Evolutionary conservation across 768 basidiomycete genomes (phyloP).

Genomic region (Amanita pallidorosea): DNA sequence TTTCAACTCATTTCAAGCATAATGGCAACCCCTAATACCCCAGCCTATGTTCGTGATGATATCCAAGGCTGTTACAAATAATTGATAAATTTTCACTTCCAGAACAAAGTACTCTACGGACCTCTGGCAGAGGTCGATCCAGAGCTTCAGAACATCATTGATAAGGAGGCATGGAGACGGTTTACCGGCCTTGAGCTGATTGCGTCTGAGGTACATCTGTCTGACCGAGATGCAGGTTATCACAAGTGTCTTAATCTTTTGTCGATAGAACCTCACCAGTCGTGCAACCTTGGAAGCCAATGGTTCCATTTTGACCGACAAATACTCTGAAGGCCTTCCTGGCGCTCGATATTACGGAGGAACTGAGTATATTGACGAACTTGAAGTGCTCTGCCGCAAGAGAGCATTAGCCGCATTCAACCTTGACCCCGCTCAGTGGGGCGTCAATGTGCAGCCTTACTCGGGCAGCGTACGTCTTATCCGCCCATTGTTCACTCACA

Average conservation of each 20-base stretch:
- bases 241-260: not conserved
- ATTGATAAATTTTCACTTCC: constrained; percentile 5
- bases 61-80: constrained; percentile 1
- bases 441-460: constrained; percentile 99
- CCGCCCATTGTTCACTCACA: not conserved
- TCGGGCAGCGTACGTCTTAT: constrained; percentile 68
- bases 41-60: constrained; percentile 42
- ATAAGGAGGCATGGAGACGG: constrained; percentile 98
- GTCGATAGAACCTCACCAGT: constrained; percentile 83
- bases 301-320: constrained; percentile 97
- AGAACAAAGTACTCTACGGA: constrained; percentile 91
- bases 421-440: constrained; percentile 89
- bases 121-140: constrained; percentile 89
- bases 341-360: constrained; percentile 94
- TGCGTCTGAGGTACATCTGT: constrained; percentile 77
- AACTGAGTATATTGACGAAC: constrained; percentile 96
- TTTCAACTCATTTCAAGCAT: constrained; percentile 15
- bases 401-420: constrained; percentile 94
- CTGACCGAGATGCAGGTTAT: not conserved
- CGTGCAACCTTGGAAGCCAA: constrained; percentile 96
- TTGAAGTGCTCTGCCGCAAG: constrained; percentile 89
- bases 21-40: constrained; percentile 53
- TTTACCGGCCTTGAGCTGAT: constrained; percentile 97
- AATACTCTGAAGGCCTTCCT: constrained; percentile 99
- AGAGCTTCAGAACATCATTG: constrained; percentile 93